Percentiles rank a stretch among this genome's conserved stretches.
These are phyloP conservation scores for Phytopythium oedochilum DNA, from an alignment of 352 stramenopile species.

Conservation along the genomic window DNA sequence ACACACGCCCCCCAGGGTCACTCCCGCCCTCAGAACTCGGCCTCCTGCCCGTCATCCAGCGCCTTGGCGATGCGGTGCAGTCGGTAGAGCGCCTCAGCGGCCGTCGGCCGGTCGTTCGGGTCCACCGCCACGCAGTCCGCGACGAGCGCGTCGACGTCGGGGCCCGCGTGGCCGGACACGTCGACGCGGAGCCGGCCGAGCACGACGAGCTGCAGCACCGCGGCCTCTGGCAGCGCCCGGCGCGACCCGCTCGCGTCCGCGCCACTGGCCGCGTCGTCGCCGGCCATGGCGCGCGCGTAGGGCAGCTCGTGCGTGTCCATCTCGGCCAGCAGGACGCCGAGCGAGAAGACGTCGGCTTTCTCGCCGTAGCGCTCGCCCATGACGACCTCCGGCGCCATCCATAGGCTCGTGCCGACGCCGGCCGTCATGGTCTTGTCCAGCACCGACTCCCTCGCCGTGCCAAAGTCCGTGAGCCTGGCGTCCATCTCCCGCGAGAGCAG, in stretches of 20 bases:
- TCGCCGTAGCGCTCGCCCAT: constrained; percentile 23
- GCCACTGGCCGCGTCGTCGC: neutral
- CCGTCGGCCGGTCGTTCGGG: constrained; percentile 41
- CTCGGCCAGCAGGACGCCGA: constrained; percentile 39
- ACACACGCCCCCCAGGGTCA: too few species aligned
- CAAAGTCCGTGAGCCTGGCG: constrained; percentile 47
- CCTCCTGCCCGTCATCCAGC: neutral
- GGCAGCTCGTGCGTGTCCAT: constrained; percentile 33
- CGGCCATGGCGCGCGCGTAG: constrained; percentile 21
- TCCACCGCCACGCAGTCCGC: constrained; percentile 43
- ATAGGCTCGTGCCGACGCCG: constrained; percentile 27
- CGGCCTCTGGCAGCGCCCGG: constrained; percentile 25
- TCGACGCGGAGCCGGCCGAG: constrained; percentile 29
- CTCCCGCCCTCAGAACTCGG: neutral
- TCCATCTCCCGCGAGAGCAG: constrained; percentile 28
- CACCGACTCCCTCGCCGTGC: constrained; percentile 10
- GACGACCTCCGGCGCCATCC: constrained; percentile 25
- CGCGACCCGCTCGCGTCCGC: constrained; percentile 6
- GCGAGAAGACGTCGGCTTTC: constrained; percentile 40
- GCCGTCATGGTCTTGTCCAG: constrained; percentile 26
- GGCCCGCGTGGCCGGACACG: constrained; percentile 29
- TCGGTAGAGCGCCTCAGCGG: constrained; percentile 47
- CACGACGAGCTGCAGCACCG: constrained; percentile 47
- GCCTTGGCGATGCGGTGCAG: constrained; percentile 32
- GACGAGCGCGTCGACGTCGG: constrained; percentile 32